Evolutionary conservation across 2,329 filamentous ascomycete genomes (phyloP).

Genomic region (Epichloe gansuensis): DNA sequence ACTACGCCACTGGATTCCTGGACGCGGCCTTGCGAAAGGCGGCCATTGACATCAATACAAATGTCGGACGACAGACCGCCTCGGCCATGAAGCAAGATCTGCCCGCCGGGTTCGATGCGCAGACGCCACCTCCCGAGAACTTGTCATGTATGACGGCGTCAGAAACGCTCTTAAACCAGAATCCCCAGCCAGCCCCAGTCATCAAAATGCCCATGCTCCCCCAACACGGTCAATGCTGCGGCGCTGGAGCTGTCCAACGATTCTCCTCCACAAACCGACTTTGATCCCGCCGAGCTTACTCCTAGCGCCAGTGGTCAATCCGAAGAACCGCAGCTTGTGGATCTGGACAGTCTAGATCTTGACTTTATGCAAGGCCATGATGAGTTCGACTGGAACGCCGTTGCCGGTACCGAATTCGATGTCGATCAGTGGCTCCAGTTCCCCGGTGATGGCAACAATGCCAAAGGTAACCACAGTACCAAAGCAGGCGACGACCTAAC

Average conservation of each 20-base stretch:
- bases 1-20: constrained; percentile 91
- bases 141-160: constrained; percentile 30
- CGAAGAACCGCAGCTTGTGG: constrained; percentile 23
- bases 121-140: constrained; percentile 44
- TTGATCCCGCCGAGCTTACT: constrained; percentile 29
- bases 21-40: constrained; percentile 84
- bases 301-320: constrained; percentile 33
- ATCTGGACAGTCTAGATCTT: constrained; percentile 28
- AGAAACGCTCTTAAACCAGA: constrained; percentile 26
- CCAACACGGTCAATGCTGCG: constrained; percentile 25
- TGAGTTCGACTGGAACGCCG: constrained; percentile 42
- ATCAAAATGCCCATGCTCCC: constrained; percentile 24
- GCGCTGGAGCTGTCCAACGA: constrained; percentile 22
- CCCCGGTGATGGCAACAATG: constrained; percentile 34
- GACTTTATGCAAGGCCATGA: constrained; percentile 35
- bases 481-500: neutral
- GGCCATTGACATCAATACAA: constrained; percentile 53
- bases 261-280: constrained; percentile 34
- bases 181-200: constrained; percentile 11
- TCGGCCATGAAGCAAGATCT: constrained; percentile 23
- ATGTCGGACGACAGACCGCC: constrained; percentile 19
- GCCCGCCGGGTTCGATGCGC: constrained; percentile 25
- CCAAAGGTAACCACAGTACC: constrained; percentile 21
- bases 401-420: constrained; percentile 41
- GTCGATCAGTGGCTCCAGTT: constrained; percentile 49